Evolutionary conservation across 2,329 filamentous ascomycete species (phyloP).

Genomic region (Aureobasidium sp.): DNA sequence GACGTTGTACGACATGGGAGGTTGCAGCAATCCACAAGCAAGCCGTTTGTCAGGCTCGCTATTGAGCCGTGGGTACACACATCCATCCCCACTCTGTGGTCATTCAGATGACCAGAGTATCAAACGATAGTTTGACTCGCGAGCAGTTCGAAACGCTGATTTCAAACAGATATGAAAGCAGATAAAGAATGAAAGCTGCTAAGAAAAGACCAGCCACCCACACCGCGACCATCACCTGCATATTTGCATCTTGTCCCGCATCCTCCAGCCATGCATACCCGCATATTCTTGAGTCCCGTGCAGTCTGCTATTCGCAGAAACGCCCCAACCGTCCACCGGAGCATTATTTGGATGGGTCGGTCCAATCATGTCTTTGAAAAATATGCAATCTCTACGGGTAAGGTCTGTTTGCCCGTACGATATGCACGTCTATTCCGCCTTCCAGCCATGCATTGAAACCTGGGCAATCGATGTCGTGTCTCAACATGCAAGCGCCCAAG

Average conservation of each 20-base stretch:
- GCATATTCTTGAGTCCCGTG: neutral
- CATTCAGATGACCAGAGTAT: neutral
- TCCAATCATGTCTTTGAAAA: neutral
- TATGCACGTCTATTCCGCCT: neutral
- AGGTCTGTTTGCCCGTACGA: neutral
- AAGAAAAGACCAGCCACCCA: conserved; percentile 5
- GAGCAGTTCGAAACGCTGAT: neutral
- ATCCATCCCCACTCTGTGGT: neutral
- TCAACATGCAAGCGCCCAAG: neutral
- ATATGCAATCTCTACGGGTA: neutral
- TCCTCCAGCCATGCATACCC: conserved; percentile 3
- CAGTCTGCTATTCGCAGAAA: neutral
- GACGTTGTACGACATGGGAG: neutral
- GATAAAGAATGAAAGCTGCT: neutral
- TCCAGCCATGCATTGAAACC: neutral
- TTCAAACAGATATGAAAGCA: neutral
- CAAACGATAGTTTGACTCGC: neutral
- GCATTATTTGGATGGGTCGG: neutral
- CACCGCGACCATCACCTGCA: neutral
- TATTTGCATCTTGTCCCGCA: neutral
- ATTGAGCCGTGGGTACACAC: neutral
- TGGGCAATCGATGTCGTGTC: neutral
- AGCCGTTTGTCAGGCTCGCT: neutral
- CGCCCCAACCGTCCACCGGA: neutral
- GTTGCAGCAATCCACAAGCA: neutral